Conservation (phyloP, 1,139 yeast species). For the Pichia norvegensis region DNA sequence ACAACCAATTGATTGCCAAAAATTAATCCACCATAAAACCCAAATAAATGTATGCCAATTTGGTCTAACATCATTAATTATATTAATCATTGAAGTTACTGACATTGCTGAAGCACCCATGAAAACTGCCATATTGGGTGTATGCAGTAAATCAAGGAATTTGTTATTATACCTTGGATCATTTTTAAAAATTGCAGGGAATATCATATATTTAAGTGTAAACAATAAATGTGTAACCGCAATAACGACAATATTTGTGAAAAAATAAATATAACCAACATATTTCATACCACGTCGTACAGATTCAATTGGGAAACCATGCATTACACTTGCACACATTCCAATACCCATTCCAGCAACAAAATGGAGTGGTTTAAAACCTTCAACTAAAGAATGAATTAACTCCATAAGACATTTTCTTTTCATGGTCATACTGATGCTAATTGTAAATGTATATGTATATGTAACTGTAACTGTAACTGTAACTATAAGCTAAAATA, state of each 20-base stretch:
- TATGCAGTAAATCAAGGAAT: slow-evolving; percentile 32
- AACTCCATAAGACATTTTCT: background rate
- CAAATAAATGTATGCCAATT: slow-evolving; percentile 39
- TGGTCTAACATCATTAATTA: slow-evolving; percentile 32
- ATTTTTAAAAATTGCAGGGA: slow-evolving; percentile 14
- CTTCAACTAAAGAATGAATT: slow-evolving; percentile 18
- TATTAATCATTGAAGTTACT: slow-evolving; percentile 53
- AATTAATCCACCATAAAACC: slow-evolving; percentile 65
- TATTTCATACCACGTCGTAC: slow-evolving; percentile 20
- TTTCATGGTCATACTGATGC: background rate
- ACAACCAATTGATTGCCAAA: slow-evolving; percentile 37
- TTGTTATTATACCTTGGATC: slow-evolving; percentile 27
- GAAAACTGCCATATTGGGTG: slow-evolving; percentile 41
- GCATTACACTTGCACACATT: slow-evolving; percentile 52
- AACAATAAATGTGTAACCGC: slow-evolving; percentile 34
- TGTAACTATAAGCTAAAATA: too few species aligned
- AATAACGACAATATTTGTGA: slow-evolving; percentile 44
- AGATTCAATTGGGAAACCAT: slow-evolving; percentile 57
- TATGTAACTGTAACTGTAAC: too few species aligned
- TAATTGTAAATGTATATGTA: background rate
- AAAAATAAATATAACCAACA: slow-evolving; percentile 48
- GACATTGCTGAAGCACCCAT: slow-evolving; percentile 83
- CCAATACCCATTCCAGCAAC: slow-evolving; percentile 84
- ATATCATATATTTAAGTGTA: slow-evolving; percentile 32
- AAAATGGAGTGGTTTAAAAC: slow-evolving; percentile 55